Evolutionary conservation across 2,329 filamentous ascomycete species (phyloP), one percentile per base, ranked within the genome.

Genomic region (Pyrenochaeta sp.): DNA sequence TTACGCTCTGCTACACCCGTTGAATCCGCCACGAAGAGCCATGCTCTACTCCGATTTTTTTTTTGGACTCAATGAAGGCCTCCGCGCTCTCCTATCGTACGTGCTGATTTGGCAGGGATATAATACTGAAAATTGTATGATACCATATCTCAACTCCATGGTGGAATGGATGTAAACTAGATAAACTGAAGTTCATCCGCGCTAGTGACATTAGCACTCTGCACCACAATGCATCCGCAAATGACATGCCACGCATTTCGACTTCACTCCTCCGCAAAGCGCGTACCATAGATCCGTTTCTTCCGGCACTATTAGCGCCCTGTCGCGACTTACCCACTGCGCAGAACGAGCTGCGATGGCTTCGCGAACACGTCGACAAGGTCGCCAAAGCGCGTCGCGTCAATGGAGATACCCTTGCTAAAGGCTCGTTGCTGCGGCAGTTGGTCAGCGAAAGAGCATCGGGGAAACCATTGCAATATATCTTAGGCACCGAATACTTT

Each of bases 401-500:
- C 7, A 62, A 56, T 44, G 70, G 63, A 46, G 59, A 61, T 32
- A 59, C 50, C 28, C 19, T 67, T 48, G 58, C 64, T 4, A 67
- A 68, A 49, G 52, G 51, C 50, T 55, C 66, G n/a, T 32, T 74
- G 24, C 50, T 76, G 24, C 54, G 63, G 22, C 61, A 67, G n/a
- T 40, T 77, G 36, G 71, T 74, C 19, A 46, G 52, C 34, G 50
- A 74, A 45, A 79, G 87, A 57, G 79, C 83, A 2, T 75, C 66
- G n/a, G 92, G 92, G 1, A 85, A 88, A 56, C 95, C 95, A 1
- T 79, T 99, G 34, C 95, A 98, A 76, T 98, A 98, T 73, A 84
- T 98, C 24, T 81, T 99, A 1, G 93, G 93, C 3, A 88, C 89
- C 5, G 93, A 97, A 75, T 95, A 90, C 1, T 98, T 99, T 78